Percentiles rank a stretch among this genome's conserved stretches.
Evolutionary conservation across 345 rosid species (phyloP).

Genomic region (Nephelium lappaceum): DNA sequence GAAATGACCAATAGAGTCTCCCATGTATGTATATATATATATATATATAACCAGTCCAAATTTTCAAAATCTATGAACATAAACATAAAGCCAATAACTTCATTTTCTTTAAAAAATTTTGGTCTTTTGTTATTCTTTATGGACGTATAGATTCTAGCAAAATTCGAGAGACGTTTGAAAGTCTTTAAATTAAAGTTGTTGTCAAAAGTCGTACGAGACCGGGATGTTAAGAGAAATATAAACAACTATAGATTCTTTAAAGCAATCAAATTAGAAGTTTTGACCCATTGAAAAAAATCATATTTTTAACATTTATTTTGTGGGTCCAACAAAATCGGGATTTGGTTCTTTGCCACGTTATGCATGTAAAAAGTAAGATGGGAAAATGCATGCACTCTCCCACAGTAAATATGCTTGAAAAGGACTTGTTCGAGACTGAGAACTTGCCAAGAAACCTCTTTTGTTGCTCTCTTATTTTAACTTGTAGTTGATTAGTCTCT

Average conservation of each 20-base stretch:
- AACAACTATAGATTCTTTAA: too few species aligned
- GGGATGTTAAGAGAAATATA: not conserved
- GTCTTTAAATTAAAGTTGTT: not conserved
- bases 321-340: conserved; percentile 26
- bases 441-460: conserved; percentile 10
- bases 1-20: too few species aligned
- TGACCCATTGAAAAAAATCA: not conserved
- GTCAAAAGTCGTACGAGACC: conserved; percentile 11
- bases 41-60: not conserved
- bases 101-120: not conserved
- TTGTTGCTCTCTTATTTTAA: not conserved
- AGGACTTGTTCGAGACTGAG: not conserved
- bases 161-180: not conserved
- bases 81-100: not conserved
- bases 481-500: not conserved
- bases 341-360: conserved; percentile 14
- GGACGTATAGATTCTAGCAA: not conserved
- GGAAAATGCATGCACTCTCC: conserved; percentile 22
- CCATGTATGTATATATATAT: too few species aligned
- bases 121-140: not conserved
- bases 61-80: not conserved
- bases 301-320: not conserved
- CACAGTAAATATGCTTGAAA: not conserved
- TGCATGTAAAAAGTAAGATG: not conserved
- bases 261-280: not conserved